These are phyloP conservation scores for Plenodomus tracheiphilus DNA, from an alignment of 2,329 filamentous ascomycete genomes.

Conservation along the genomic window DNA sequence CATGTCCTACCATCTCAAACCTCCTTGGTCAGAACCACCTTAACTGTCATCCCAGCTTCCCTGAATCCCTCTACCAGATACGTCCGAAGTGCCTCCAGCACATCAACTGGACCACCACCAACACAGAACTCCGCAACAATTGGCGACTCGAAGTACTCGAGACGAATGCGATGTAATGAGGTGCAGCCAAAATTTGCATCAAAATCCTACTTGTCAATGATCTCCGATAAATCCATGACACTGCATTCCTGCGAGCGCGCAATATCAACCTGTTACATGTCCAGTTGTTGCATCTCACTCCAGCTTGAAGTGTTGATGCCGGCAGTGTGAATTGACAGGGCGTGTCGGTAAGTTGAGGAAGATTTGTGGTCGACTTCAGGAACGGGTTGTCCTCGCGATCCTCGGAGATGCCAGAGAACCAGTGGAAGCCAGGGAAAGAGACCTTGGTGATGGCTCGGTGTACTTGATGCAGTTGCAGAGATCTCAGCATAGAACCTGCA, in stretches of 20 bases:
- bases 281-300: constrained; percentile 47
- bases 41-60: too few relatives aligned
- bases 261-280: constrained; percentile 83
- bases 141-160: constrained; percentile 73
- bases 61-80: constrained; percentile 9
- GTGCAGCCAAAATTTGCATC: constrained; percentile 69
- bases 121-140: constrained; percentile 62
- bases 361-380: constrained; percentile 81
- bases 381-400: constrained; percentile 88
- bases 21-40: too few relatives aligned
- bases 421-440: constrained; percentile 49
- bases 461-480: constrained; percentile 7
- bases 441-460: constrained; percentile 38
- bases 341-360: constrained; percentile 78
- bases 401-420: constrained; percentile 70
- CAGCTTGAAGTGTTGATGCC: constrained; percentile 74
- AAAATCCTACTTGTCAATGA: constrained; percentile 80
- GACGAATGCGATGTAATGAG: constrained; percentile 70
- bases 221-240: constrained; percentile 79
- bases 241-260: constrained; percentile 71
- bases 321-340: constrained; percentile 80
- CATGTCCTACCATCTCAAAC: too few relatives aligned
- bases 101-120: constrained; percentile 1
- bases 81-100: constrained; percentile 1
- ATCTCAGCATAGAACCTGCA: constrained; percentile 8